These are phyloP conservation scores for Alternaria sp. DNA, from an alignment of 2,329 filamentous ascomycete genomes.

Conservation along the genomic window DNA sequence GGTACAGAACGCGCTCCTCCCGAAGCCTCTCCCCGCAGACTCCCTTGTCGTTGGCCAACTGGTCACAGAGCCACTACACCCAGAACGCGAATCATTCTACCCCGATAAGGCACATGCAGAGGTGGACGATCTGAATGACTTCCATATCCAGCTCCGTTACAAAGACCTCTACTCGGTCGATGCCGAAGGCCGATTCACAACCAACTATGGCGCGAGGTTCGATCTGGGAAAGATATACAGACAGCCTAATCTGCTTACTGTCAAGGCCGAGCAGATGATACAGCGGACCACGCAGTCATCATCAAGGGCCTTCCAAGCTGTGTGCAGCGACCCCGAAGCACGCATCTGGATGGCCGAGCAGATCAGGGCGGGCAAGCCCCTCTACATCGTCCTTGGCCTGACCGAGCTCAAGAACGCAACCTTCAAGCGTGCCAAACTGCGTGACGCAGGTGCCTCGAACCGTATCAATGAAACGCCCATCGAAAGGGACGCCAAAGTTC, in stretches of 20 bases:
- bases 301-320: constrained; percentile 41
- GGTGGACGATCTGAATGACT: constrained; percentile 51
- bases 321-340: constrained; percentile 46
- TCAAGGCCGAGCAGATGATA: constrained; percentile 51
- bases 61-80: constrained; percentile 48
- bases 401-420: constrained; percentile 51
- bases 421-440: constrained; percentile 49
- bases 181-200: constrained; percentile 49
- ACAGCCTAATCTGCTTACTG: constrained; percentile 49
- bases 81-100: constrained; percentile 49
- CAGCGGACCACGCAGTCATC: constrained; percentile 45
- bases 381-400: constrained; percentile 48
- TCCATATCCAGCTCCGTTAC: constrained; percentile 52
- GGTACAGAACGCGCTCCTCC: constrained; percentile 49
- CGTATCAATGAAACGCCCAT: constrained; percentile 45
- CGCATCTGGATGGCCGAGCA: constrained; percentile 43
- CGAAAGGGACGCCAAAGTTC: constrained; percentile 46
- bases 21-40: constrained; percentile 47
- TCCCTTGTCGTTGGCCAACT: constrained; percentile 49
- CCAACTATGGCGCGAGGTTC: constrained; percentile 52
- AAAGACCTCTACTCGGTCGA: constrained; percentile 51
- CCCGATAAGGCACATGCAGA: constrained; percentile 43
- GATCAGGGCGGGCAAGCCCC: constrained; percentile 39
- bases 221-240: constrained; percentile 49
- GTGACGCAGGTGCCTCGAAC: constrained; percentile 47